Percentiles rank a stretch among this genome's conserved stretches.
These are phyloP conservation scores for Leishmania guyanensis DNA, from an alignment of 208 protist genomes.

Conservation along the genomic window DNA sequence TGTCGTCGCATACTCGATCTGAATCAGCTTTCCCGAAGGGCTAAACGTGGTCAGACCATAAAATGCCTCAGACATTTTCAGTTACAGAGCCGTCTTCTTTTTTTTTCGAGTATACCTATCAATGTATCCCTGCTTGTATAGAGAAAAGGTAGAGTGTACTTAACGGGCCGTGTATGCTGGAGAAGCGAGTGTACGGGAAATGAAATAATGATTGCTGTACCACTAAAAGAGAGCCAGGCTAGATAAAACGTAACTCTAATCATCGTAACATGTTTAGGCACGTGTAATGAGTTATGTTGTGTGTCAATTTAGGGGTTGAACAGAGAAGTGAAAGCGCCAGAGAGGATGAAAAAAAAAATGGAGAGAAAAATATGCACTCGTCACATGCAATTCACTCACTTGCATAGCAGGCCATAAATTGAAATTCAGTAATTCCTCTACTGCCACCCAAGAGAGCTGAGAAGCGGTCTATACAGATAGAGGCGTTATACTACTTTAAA, in stretches of 20 bases:
- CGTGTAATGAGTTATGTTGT: background rate
- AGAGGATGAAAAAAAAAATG: background rate
- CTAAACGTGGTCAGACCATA: conserved; percentile 99
- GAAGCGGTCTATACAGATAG: too few relatives aligned
- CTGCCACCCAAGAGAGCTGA: background rate
- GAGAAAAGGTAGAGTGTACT: background rate
- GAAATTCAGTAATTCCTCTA: background rate
- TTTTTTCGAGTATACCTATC: background rate
- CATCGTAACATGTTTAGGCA: background rate
- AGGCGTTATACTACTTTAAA: background rate
- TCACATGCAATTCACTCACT: background rate
- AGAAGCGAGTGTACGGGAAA: conserved; percentile 7
- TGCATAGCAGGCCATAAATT: background rate
- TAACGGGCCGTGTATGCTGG: background rate
- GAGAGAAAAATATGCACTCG: background rate
- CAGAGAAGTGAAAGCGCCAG: background rate
- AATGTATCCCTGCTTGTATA: background rate
- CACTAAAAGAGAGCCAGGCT: background rate
- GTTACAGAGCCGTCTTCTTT: background rate
- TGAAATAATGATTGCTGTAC: background rate
- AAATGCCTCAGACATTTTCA: conserved; percentile 90
- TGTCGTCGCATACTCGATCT: conserved; percentile 99
- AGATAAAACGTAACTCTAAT: background rate
- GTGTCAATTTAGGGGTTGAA: background rate
- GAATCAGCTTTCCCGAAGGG: conserved; percentile 99